These are phyloP conservation scores for Mycosphaerella sp. DNA, from an alignment of 2,329 filamentous ascomycete species.

Conservation along the genomic window DNA sequence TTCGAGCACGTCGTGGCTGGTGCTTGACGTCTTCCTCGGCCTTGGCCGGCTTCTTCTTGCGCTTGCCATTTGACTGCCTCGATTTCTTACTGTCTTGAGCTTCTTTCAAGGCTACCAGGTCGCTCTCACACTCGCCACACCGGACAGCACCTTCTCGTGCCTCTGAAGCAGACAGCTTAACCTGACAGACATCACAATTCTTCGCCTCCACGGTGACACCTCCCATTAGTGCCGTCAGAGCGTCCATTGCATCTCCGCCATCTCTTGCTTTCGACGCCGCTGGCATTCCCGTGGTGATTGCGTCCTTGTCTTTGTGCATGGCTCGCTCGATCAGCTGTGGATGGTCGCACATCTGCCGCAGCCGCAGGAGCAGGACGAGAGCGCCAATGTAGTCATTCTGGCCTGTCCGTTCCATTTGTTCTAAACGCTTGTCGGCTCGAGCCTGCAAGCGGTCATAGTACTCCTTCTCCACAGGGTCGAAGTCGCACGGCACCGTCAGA, in stretches of 20 bases:
- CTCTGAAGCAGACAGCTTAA: constrained; percentile 56
- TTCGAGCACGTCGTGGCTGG: constrained; percentile 37
- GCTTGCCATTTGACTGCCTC: constrained; percentile 21
- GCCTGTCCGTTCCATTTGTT: constrained; percentile 64
- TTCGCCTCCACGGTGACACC: constrained; percentile 71
- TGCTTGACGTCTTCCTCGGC: constrained; percentile 26
- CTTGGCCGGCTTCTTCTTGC: constrained; percentile 15
- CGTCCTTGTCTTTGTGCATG: constrained; percentile 80
- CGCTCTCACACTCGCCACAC: constrained; percentile 69
- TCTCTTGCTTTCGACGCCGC: constrained; percentile 41
- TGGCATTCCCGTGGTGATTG: constrained; percentile 54
- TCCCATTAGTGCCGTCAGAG: constrained; percentile 78
- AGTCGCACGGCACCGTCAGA: constrained; percentile 68
- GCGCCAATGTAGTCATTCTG: constrained; percentile 89
- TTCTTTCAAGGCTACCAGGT: constrained; percentile 56
- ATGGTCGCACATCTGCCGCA: constrained; percentile 93
- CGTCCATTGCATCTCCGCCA: constrained; percentile 64
- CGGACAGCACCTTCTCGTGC: constrained; percentile 48
- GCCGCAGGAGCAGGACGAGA: constrained; percentile 79
- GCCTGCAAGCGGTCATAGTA: constrained; percentile 83
- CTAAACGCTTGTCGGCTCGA: constrained; percentile 77
- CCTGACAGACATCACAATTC: constrained; percentile 78
- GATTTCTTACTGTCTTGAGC: constrained; percentile 40
- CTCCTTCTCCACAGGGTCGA: constrained; percentile 70
- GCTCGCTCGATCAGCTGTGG: constrained; percentile 81